These are phyloP conservation scores for Anthracocystis setariae DNA, from an alignment of 1,284 basidiomycete species.

Conservation along the genomic window DNA sequence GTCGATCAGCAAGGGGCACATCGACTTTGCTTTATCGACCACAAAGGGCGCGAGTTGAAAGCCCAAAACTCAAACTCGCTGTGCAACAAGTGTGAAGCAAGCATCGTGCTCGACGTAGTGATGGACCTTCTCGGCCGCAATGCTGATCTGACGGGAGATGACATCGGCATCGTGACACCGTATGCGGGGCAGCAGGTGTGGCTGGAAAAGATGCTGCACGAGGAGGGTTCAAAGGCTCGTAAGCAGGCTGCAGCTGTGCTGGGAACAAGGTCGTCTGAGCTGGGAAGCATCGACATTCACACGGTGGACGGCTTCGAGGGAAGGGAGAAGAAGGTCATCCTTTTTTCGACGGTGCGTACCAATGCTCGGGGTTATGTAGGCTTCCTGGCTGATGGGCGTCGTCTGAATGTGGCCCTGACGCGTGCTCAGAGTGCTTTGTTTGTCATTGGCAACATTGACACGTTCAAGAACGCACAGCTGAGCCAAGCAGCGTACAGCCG, in stretches of 20 bases:
- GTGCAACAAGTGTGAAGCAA: slow-evolving; percentile 55
- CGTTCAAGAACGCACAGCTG: slow-evolving; percentile 70
- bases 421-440: slow-evolving; percentile 88
- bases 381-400: slow-evolving; percentile 89
- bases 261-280: slow-evolving; percentile 44
- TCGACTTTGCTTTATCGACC: slow-evolving; percentile 51
- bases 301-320: slow-evolving; percentile 97
- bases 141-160: slow-evolving; percentile 43
- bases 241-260: slow-evolving; percentile 17
- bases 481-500: slow-evolving; percentile 49
- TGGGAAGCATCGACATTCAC: slow-evolving; percentile 79
- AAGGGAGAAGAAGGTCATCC: slow-evolving; percentile 91
- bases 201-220: slow-evolving; percentile 55
- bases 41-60: slow-evolving; percentile 47
- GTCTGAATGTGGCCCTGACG: slow-evolving; percentile 96
- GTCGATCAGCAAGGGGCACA: neutral
- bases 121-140: slow-evolving; percentile 57
- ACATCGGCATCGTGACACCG: slow-evolving; percentile 65
- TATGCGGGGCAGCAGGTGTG: slow-evolving; percentile 61
- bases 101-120: slow-evolving; percentile 64
- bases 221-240: slow-evolving; percentile 32
- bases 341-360: slow-evolving; percentile 90
- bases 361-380: slow-evolving; percentile 78
- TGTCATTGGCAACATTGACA: slow-evolving; percentile 83
- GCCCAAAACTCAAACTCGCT: slow-evolving; percentile 53